Conservation (phyloP, 2,329 filamentous ascomycete species). For the Neonectria coccinea region DNA sequence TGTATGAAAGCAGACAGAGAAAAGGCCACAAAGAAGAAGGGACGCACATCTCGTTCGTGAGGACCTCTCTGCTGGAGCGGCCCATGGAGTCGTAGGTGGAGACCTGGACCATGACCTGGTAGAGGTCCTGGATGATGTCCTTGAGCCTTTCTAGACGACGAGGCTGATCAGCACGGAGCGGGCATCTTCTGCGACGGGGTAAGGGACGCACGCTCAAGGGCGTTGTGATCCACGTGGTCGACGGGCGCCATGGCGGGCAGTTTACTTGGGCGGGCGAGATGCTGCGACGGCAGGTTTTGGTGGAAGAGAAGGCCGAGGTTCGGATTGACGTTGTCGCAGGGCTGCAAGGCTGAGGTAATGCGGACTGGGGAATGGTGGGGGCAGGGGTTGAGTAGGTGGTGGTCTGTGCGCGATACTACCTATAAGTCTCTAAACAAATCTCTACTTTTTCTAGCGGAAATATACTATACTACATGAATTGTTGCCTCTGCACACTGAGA, state of each 20-base stretch:
- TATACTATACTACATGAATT: not conserved
- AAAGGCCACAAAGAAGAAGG: conserved; percentile 8
- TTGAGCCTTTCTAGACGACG: conserved; percentile 65
- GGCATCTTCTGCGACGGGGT: no score
- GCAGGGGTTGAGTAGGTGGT: not conserved
- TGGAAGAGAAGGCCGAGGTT: not conserved
- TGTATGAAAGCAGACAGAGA: not conserved
- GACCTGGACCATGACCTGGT: conserved; percentile 72
- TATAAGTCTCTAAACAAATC: not conserved
- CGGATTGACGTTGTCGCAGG: conserved; percentile 22
- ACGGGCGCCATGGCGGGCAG: conserved; percentile 55
- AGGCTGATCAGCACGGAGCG: conserved; percentile 25
- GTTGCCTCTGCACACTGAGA: not conserved
- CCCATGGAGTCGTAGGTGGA: conserved; percentile 68
- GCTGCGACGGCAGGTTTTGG: no score
- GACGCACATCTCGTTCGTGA: conserved; percentile 64
- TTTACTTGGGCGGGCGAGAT: not conserved
- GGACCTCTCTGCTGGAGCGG: conserved; percentile 65
- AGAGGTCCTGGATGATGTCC: conserved; percentile 72
- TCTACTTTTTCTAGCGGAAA: not conserved
- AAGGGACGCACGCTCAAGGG: conserved; percentile 53
- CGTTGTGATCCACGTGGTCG: conserved; percentile 53
- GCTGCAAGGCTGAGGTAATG: conserved; percentile 21
- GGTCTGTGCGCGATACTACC: conserved; percentile 2
- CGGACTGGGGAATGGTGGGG: not conserved